Conservation (phyloP, 768 basidiomycete genomes). For the Tubosaeta brunneosetosa region DNA sequence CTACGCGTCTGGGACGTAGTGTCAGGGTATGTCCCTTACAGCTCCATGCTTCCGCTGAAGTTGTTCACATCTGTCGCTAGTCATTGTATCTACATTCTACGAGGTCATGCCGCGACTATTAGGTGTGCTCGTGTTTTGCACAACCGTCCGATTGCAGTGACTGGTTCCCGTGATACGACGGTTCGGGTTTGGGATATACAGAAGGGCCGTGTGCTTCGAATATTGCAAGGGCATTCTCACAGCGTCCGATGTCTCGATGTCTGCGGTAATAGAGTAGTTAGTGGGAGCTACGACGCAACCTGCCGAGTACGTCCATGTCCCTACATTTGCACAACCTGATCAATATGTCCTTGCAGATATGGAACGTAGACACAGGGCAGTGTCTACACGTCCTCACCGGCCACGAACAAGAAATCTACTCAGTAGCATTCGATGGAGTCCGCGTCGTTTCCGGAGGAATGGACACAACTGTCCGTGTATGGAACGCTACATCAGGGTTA, state of each 20-base stretch:
- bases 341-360: conserved; percentile 48
- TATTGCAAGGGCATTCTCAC: conserved; percentile 70
- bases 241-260: conserved; percentile 90
- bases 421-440: conserved; percentile 84
- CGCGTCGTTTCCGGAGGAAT: conserved; percentile 82
- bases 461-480: conserved; percentile 90
- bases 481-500: conserved; percentile 84
- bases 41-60: background rate
- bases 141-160: conserved; percentile 82
- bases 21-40: conserved; percentile 56
- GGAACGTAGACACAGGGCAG: conserved; percentile 86
- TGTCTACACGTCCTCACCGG: conserved; percentile 80
- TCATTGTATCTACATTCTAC: conserved; percentile 71
- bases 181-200: conserved; percentile 93
- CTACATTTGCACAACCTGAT: background rate
- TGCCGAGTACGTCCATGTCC: conserved; percentile 55
- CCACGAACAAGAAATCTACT: conserved; percentile 86
- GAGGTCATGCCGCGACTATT: conserved; percentile 86
- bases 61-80: conserved; percentile 23
- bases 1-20: conserved; percentile 90
- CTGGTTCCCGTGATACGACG: conserved; percentile 83
- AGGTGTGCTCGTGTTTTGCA: conserved; percentile 87
- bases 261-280: conserved; percentile 76
- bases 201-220: conserved; percentile 58
- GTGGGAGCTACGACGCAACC: conserved; percentile 90